Base-by-base conservation (phyloP, 1,284 basidiomycete species). In the Moesziomyces aphidis region DNA sequence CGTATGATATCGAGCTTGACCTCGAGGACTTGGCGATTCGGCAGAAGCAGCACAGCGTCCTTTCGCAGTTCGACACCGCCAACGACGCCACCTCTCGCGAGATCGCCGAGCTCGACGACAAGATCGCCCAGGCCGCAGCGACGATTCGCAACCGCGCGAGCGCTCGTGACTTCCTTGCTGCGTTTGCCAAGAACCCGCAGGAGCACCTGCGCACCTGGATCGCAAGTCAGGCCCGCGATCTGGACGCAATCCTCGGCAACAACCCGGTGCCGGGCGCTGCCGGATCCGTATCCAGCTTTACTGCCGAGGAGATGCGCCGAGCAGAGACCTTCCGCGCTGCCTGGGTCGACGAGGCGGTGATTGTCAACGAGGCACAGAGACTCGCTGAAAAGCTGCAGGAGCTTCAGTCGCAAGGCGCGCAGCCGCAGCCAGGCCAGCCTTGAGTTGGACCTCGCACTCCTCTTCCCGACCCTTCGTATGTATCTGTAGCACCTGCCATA, bases 1-100 rank as follows among this genome's bases (percentile, higher is more conserved):
- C 91, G 0, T 97, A 90, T 88, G 95, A 97, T 81, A 89, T 96
- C 23, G 93, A 96, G 60, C 86, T 97, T 22, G 95, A 94, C 82
- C 89, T 92, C 81, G 95, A 97, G 79, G 95, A 97, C 82, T 87
- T 89, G 13, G 85, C 85, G 0, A 85, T 93, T 63, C 95, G 94
- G 85, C 88, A 87, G 58, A 90, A 91, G 69, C 93, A 94, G 90
- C 88, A 88, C 58, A 86, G 89, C 3, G 90, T 92, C n/a, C 88
- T 92, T 36, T 86, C 92, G n/a, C 89, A 89, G 70, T 88, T 91
- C 55, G 91, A 89, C 73, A 90, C 90, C 54, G 90, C 92, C 65
- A 90, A 89, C 47, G 84, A 85, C 44, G 31, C 68, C 23, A 59
- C 69, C 9, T 86, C 88, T 4, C 89, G 89, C 65, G 89, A 91